Percentiles rank a stretch among this genome's conserved stretches.
phyloP scores from a whole-genome alignment of 352 stramenopile genomes.

The Hyphochytrium catenoides region DNA sequence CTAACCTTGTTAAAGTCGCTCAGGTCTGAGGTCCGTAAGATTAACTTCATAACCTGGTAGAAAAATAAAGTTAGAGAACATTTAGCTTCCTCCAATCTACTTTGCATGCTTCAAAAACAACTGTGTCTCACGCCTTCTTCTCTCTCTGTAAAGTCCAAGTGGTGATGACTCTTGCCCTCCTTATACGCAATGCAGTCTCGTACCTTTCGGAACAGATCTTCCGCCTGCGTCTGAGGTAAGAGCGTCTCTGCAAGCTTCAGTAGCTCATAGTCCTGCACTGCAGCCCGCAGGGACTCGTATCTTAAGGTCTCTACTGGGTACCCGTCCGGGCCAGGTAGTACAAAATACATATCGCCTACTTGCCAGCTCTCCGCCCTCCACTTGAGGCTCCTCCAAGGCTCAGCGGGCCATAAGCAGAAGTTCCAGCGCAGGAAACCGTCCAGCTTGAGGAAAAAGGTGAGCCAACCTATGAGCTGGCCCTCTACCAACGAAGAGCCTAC shows the following conservation, averaged over 20 bases:
- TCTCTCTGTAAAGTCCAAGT: too few relatives aligned
- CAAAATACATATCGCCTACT: slow-evolving; percentile 57
- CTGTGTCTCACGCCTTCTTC: too few relatives aligned
- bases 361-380: slow-evolving; percentile 36
- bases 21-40: too few relatives aligned
- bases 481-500: slow-evolving; percentile 40
- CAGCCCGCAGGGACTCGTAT: slow-evolving; percentile 34
- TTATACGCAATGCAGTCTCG: too few relatives aligned
- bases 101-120: too few relatives aligned
- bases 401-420: slow-evolving; percentile 33
- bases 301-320: slow-evolving; percentile 35
- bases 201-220: too few relatives aligned
- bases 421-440: slow-evolving; percentile 57
- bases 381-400: slow-evolving; percentile 26
- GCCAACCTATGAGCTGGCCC: slow-evolving; percentile 35
- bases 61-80: too few relatives aligned
- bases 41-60: too few relatives aligned
- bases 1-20: too few relatives aligned
- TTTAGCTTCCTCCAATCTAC: too few relatives aligned
- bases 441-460: slow-evolving; percentile 44
- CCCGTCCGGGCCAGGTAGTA: slow-evolving; percentile 29
- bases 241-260: slow-evolving; percentile 18
- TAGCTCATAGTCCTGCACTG: slow-evolving; percentile 33
- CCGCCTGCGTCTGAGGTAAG: slow-evolving; percentile 18
- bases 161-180: too few relatives aligned